Evolutionary conservation across 805 yeast species (phyloP).

Genomic region (Candida endomychidarum): DNA sequence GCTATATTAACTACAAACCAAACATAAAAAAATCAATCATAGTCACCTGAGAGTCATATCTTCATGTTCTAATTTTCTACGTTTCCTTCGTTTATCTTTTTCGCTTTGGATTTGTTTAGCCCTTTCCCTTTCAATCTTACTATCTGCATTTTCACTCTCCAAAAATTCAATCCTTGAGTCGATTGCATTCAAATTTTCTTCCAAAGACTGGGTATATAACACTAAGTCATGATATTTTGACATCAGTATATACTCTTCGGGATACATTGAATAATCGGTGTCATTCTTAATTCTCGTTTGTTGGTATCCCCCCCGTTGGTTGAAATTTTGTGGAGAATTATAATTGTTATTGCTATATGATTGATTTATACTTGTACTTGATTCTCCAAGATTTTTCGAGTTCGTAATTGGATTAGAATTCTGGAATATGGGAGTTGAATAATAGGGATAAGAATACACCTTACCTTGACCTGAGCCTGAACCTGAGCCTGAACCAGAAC

Average conservation of each 20-base stretch:
- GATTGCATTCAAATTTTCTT: constrained; percentile 26
- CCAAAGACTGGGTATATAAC: constrained; percentile 32
- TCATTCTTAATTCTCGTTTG: constrained; percentile 5
- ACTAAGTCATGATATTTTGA: constrained; percentile 35
- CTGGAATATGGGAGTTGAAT: neutral
- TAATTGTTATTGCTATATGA: neutral
- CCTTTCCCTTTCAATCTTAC: constrained; percentile 16
- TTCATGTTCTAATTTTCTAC: constrained; percentile 5
- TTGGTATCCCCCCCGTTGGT: no score
- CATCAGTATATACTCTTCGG: constrained; percentile 24
- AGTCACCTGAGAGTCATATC: no score
- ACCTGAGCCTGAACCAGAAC: neutral
- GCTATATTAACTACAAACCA: constrained; percentile 3
- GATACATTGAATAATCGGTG: constrained; percentile 6
- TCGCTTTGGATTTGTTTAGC: constrained; percentile 15
- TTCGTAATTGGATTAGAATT: constrained; percentile 1
- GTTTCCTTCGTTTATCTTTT: constrained; percentile 9
- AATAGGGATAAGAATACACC: constrained; percentile 1
- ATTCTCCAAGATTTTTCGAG: neutral
- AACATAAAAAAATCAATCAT: neutral
- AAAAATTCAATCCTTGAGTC: constrained; percentile 25
- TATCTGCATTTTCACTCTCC: constrained; percentile 25
- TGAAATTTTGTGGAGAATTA: neutral
- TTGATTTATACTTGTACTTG: neutral
- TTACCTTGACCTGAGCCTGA: neutral